Evolutionary conservation across 306 rosid species (phyloP).

Genomic region (Dalbergia cultrata): DNA sequence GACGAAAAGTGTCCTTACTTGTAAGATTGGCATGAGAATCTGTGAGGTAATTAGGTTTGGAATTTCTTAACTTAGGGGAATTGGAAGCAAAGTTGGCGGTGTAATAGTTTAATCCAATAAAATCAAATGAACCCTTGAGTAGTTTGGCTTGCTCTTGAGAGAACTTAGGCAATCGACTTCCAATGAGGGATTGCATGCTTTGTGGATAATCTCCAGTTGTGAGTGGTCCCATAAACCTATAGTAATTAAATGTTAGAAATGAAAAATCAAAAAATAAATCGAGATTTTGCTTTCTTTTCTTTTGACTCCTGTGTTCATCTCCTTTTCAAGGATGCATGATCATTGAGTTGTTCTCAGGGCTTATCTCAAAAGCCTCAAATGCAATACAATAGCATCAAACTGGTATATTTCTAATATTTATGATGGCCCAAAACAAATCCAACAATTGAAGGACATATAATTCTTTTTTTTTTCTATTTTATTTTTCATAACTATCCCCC

Average conservation of each 20-base stretch:
- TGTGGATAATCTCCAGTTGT: slow-evolving; percentile 66
- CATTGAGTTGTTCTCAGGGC: too few species aligned
- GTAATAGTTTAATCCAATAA: slow-evolving; percentile 75
- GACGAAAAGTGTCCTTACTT: slow-evolving; percentile 38
- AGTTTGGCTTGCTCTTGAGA: slow-evolving; percentile 35
- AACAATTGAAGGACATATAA: too few species aligned
- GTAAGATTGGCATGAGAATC: slow-evolving; percentile 53
- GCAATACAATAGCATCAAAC: too few species aligned
- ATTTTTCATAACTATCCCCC: too few species aligned
- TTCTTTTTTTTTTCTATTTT: too few species aligned
- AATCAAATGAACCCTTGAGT: slow-evolving; percentile 67
- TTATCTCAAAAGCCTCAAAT: too few species aligned
- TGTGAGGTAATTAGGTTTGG: slow-evolving; percentile 34
- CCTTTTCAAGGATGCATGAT: too few species aligned
- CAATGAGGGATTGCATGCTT: slow-evolving; percentile 58
- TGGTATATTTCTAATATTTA: too few species aligned
- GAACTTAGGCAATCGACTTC: slow-evolving; percentile 62
- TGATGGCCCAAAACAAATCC: too few species aligned
- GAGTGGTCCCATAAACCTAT: slow-evolving; percentile 65
- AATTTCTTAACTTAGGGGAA: slow-evolving; percentile 21
- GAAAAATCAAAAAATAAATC: too few species aligned
- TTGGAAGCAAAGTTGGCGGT: slow-evolving; percentile 58
- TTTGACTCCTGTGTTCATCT: too few species aligned
- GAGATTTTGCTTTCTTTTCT: too few species aligned
- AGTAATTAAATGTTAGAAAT: not conserved